Conservation (phyloP, 2,329 filamentous ascomycete species). For the Pseudogymnoascus sp. region DNA sequence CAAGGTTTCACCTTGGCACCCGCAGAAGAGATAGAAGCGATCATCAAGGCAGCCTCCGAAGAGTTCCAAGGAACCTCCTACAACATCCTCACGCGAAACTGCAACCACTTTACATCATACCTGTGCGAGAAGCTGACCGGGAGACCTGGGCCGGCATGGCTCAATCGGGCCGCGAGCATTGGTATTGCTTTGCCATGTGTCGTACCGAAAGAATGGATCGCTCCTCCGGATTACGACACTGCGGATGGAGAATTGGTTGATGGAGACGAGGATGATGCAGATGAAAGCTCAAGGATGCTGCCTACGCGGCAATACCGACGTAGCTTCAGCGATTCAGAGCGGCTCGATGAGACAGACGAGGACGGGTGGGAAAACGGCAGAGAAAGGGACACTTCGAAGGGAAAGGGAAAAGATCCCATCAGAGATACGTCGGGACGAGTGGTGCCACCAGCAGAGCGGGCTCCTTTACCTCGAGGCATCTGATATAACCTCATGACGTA, state of each 20-base stretch:
- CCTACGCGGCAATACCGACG: constrained; percentile 13
- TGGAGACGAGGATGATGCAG: constrained; percentile 37
- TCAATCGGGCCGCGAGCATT: constrained; percentile 78
- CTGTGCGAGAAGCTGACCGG: constrained; percentile 67
- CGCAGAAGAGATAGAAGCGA: constrained; percentile 59
- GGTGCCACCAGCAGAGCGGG: constrained; percentile 45
- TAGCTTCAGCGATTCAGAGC: constrained; percentile 20
- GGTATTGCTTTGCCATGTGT: constrained; percentile 74
- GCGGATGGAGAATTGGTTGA: constrained; percentile 60
- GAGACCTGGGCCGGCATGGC: constrained; percentile 60
- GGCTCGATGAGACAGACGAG: constrained; percentile 19
- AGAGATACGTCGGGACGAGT: constrained; percentile 43
- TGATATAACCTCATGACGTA: not conserved
- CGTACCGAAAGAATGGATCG: constrained; percentile 74
- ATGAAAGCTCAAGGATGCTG: constrained; percentile 55
- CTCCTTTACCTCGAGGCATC: constrained; percentile 29
- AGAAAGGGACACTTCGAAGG: constrained; percentile 30
- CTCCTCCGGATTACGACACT: constrained; percentile 66
- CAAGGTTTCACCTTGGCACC: constrained; percentile 70
- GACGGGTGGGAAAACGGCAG: constrained; percentile 39
- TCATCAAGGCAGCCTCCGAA: constrained; percentile 60
- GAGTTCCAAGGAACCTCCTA: constrained; percentile 69
- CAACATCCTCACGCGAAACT: constrained; percentile 76
- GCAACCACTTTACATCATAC: constrained; percentile 79
- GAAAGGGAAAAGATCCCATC: constrained; percentile 30